A percentile compares a stretch with the other conserved stretches of the same genome.
Conservation (phyloP, 495 filamentous ascomycete species). For the Neurospora sublineolata region DNA sequence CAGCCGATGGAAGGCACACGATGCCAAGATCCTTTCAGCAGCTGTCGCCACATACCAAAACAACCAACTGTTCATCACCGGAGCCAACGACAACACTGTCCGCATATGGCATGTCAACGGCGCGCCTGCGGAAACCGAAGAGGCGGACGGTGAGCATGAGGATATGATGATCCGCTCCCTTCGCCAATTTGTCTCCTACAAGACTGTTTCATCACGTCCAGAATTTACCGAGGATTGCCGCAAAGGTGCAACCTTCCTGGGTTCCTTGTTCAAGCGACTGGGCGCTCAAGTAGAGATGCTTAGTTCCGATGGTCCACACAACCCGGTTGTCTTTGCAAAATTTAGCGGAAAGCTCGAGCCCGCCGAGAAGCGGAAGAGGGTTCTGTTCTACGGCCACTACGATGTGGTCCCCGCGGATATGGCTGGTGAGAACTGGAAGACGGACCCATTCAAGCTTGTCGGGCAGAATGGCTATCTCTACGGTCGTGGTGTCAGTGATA, state of each 20-base stretch:
- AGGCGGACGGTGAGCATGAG: conserved; percentile 25
- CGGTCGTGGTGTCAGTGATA: conserved; percentile 92
- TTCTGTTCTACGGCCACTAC: conserved; percentile 96
- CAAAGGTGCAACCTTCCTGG: conserved; percentile 80
- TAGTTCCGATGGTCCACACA: conserved; percentile 56
- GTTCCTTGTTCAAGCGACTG: conserved; percentile 76
- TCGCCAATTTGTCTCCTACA: conserved; percentile 75
- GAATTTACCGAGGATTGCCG: conserved; percentile 83
- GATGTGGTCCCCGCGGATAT: conserved; percentile 93
- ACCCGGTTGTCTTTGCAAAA: conserved; percentile 81
- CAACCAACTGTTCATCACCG: conserved; percentile 74
- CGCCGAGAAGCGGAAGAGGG: conserved; percentile 55
- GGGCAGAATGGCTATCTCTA: conserved; percentile 90
- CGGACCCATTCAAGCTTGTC: conserved; percentile 73
- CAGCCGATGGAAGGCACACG: conserved; percentile 72
- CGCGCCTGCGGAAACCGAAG: conserved; percentile 25
- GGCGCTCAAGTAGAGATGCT: conserved; percentile 82
- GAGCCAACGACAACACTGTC: conserved; percentile 85
- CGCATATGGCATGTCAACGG: conserved; percentile 78
- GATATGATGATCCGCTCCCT: conserved; percentile 78
- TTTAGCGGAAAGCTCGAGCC: conserved; percentile 60
- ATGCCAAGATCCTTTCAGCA: conserved; percentile 80
- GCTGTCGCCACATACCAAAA: conserved; percentile 54
- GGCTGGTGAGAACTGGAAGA: conserved; percentile 65
- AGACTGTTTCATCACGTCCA: conserved; percentile 75